Base-by-base conservation (phyloP, 2,329 filamentous ascomycete genomes). In the Leptographium flavum region DNA sequence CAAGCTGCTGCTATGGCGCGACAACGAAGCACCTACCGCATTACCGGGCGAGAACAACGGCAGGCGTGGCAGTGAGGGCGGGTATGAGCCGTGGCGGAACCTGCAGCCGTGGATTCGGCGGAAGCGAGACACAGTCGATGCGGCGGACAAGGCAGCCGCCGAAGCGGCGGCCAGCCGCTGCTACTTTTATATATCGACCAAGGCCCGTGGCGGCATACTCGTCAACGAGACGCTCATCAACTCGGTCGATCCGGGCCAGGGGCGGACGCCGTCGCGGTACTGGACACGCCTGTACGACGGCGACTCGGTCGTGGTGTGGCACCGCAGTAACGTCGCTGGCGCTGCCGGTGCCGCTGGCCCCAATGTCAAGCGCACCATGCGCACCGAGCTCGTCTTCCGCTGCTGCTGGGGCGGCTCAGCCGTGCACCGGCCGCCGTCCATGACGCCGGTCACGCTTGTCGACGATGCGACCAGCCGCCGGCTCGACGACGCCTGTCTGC, bases 161-260 rank as follows among this genome's bases (percentile, higher is more conserved):
- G 27, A 28, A 11, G 50, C 53, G 14, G 52, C 65, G 2, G 71
- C 75, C 13, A 66, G 80, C 2, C 48, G 45, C 14, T 80, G 80
- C 54, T 71, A 76, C 4, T 82, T 87, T 49, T 81, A 77, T 57
- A 79, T 95, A 42, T 81, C 82, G 1, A 93, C 87, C 4, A 87
- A 87, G 54, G 82, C 85, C 4, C 81, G 79, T 7, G 68, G 70
- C 25, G 85, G 86, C 19, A 85, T 95, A 50, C 72, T 68, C 52
- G 70, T 96, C 57, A 95, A 95, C 55, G 79, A 75, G 25, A 70
- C 75, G n/a, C 67, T 69, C 35, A 63, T 95, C 22, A 65, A 61
- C 2, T 74, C 77, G 2, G 65, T 74, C 33, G 68, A 78, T 32
- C 58, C 67, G 9, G 71, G 71, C 48, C 69, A 74, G 47, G 69